phyloP scores from a whole-genome alignment of 2,329 filamentous ascomycete genomes.

The Phyllosticta citrichinensis region DNA sequence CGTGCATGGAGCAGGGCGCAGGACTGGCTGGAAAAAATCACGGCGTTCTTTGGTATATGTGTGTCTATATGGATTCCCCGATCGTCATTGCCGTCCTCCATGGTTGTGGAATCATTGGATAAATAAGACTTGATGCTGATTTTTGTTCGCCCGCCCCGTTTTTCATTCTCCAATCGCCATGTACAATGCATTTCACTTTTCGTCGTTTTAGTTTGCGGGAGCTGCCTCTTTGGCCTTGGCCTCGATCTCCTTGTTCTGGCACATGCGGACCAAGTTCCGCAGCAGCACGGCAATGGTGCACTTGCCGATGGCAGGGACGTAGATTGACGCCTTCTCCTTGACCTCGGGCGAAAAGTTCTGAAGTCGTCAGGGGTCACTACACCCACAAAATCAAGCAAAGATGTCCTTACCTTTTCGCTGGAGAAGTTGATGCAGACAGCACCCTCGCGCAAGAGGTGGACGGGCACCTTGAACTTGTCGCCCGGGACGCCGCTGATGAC shows the following conservation, averaged over 20 bases:
- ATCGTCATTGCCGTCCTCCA: constrained; percentile 1
- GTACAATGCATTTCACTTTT: neutral
- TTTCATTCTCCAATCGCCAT: neutral
- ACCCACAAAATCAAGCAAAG: neutral
- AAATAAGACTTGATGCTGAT: neutral
- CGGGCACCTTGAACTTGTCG: constrained; percentile 82
- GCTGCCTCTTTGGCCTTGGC: constrained; percentile 12
- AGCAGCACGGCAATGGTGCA: constrained; percentile 90
- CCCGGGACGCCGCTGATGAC: constrained; percentile 88
- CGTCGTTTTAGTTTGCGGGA: constrained; percentile 12
- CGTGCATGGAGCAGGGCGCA: constrained; percentile 9
- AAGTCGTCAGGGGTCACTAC: neutral
- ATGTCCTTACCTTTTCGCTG: constrained; percentile 59
- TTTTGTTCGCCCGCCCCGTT: neutral
- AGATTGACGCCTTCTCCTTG: constrained; percentile 93
- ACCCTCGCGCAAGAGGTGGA: constrained; percentile 71
- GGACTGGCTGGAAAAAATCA: constrained; percentile 8
- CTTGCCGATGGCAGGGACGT: constrained; percentile 94
- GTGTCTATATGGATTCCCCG: neutral
- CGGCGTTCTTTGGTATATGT: constrained; percentile 11
- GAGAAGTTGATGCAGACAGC: constrained; percentile 99
- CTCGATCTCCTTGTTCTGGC: constrained; percentile 31
- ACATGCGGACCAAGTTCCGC: constrained; percentile 63
- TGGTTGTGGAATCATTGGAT: constrained; percentile 3
- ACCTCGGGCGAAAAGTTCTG: constrained; percentile 81